These are phyloP conservation scores for Phytophthora podocarpi DNA, from an alignment of 352 stramenopile genomes.

Conservation along the genomic window DNA sequence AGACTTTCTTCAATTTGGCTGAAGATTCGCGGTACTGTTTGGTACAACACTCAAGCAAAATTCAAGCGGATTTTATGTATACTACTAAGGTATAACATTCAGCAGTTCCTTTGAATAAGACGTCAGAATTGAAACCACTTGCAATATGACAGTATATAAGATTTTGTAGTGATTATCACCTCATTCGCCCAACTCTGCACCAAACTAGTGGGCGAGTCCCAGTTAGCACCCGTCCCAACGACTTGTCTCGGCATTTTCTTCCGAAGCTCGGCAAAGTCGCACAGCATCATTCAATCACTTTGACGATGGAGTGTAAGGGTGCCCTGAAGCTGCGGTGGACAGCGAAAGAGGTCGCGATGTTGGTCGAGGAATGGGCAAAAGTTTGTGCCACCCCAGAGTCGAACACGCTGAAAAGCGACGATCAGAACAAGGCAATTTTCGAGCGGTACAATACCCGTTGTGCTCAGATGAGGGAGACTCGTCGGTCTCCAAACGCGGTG, in stretches of 20 bases:
- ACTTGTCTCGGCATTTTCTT: background rate
- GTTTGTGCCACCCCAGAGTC: background rate
- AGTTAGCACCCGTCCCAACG: background rate
- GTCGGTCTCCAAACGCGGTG: constrained; percentile 19
- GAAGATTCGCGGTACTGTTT: too few species aligned
- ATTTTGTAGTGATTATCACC: too few species aligned
- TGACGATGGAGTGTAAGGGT: constrained; percentile 12
- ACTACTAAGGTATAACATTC: too few species aligned
- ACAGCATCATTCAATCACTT: background rate
- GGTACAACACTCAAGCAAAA: too few species aligned
- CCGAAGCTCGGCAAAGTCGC: too few species aligned
- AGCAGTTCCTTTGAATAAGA: too few species aligned
- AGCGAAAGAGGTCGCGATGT: constrained; percentile 6
- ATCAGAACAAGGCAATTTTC: constrained; percentile 18
- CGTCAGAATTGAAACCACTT: too few species aligned
- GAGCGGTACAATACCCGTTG: constrained; percentile 22
- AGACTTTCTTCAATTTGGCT: too few species aligned
- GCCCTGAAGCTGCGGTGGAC: constrained; percentile 28
- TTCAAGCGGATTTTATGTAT: too few species aligned
- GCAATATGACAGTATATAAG: too few species aligned
- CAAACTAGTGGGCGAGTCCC: too few species aligned
- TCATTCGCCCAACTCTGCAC: too few species aligned
- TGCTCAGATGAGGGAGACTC: background rate
- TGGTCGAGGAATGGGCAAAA: constrained; percentile 24
- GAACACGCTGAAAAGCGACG: constrained; percentile 5